These are phyloP conservation scores for Trichosporon sp. DNA, from an alignment of 1,284 basidiomycete species.

Conservation along the genomic window DNA sequence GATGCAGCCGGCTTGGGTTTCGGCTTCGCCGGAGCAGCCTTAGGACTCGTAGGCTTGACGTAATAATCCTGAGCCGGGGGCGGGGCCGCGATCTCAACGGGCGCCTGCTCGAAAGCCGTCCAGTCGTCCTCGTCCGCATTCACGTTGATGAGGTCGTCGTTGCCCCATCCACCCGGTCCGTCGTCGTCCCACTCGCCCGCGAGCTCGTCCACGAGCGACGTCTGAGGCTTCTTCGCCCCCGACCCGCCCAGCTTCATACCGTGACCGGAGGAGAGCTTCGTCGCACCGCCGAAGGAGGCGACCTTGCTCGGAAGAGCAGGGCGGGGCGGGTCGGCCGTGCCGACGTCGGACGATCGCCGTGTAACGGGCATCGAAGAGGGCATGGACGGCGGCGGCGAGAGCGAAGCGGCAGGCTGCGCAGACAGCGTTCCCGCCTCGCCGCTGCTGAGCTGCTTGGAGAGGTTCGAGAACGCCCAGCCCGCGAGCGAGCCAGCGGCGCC, in stretches of 20 bases:
- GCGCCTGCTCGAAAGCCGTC: conserved; percentile 83
- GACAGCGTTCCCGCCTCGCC: conserved; percentile 70
- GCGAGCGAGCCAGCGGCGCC: conserved; percentile 87
- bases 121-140: conserved; percentile 82
- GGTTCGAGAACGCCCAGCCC: conserved; percentile 88
- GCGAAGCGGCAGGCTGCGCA: conserved; percentile 39
- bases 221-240: conserved; percentile 48
- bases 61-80: conserved; percentile 48
- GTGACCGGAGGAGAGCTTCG: neutral
- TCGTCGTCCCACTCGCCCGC: conserved; percentile 61
- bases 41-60: conserved; percentile 31
- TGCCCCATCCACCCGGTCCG: conserved; percentile 57
- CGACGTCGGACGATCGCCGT: neutral
- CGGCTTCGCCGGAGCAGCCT: conserved; percentile 24
- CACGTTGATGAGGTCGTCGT: conserved; percentile 79
- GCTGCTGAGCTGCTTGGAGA: conserved; percentile 76
- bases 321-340: neutral
- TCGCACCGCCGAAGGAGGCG: conserved; percentile 24
- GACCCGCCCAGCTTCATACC: conserved; percentile 70
- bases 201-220: conserved; percentile 63
- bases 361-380: neutral
- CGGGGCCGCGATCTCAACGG: conserved; percentile 45
- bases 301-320: conserved; percentile 10
- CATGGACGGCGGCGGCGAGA: conserved; percentile 22
- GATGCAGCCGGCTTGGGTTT: conserved; percentile 3